phyloP scores from a whole-genome alignment of 768 basidiomycete genomes.

The Sistotremastrum niveocremeum region DNA sequence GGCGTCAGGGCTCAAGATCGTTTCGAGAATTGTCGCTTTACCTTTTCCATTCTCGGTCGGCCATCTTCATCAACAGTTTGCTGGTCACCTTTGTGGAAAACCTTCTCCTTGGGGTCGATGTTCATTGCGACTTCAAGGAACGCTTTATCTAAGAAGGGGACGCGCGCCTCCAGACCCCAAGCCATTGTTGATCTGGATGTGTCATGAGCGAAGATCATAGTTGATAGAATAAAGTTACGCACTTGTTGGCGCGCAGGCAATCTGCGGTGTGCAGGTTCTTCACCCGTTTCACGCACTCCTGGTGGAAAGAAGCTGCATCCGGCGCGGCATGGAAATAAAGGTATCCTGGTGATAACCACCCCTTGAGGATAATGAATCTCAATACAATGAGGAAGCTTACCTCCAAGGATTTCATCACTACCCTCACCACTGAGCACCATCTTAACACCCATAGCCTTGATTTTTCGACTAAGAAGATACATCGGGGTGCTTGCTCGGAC shows the following conservation, averaged over 20 bases:
- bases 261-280: slow-evolving; percentile 97
- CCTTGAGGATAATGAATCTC: slow-evolving; percentile 3
- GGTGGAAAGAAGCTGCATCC: slow-evolving; percentile 76
- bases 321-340: slow-evolving; percentile 99
- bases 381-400: slow-evolving; percentile 23
- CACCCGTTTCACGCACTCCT: slow-evolving; percentile 87
- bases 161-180: slow-evolving; percentile 97
- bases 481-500: slow-evolving; percentile 96
- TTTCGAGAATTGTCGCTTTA: slow-evolving; percentile 14
- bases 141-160: slow-evolving; percentile 94
- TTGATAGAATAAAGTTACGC: slow-evolving; percentile 11
- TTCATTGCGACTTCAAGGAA: slow-evolving; percentile 94
- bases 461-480: slow-evolving; percentile 96
- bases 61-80: slow-evolving; percentile 79
- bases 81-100: slow-evolving; percentile 67
- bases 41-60: slow-evolving; percentile 91
- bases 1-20: not conserved
- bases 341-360: slow-evolving; percentile 46
- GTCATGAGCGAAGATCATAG: slow-evolving; percentile 2
- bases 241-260: slow-evolving; percentile 98
- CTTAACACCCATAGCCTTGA: slow-evolving; percentile 99
- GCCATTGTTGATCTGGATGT: slow-evolving; percentile 88
- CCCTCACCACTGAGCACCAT: slow-evolving; percentile 99
- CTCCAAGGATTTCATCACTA: slow-evolving; percentile 94
- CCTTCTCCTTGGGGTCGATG: slow-evolving; percentile 75